Evolutionary conservation across 345 rosid species (phyloP), one percentile per base, ranked within the genome.

Genomic region (Salix arbutifolia): DNA sequence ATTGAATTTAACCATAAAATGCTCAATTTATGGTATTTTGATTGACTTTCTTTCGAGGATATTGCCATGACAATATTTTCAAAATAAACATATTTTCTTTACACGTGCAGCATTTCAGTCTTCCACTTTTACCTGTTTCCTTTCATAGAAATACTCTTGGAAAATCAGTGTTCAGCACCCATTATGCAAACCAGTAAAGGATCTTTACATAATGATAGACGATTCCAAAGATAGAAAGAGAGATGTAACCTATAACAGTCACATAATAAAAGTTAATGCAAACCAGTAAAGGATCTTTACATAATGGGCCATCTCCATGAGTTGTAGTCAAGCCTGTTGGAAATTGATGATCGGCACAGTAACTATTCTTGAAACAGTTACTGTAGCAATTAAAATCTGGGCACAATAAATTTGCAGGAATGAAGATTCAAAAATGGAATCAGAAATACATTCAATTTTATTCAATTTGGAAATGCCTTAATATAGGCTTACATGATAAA

Each of bases 101-200:
- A 62, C 87, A 79, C 31, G 31, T 30, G 4, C 87, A 72, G 42
- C 48, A 74, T 83, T 81, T 83, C 79, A 84, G 84, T 79, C 81
- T 77, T 84, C 71, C 8, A 44, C 76, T 83, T 83, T 80, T 73
- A 61, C 72, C 79, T 28, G 52, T 35, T 77, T 71, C 28, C 33
- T 56, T 30, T 65, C 68, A 68, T 40, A 52, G 21, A 23, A 30
- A 62, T 37, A 5, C 60, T 46, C 77, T 38, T 68, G 69, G 42
- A 64, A 76, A 74, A 52, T 31, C 33, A 48, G 18, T 67, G 61
- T 42, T 73, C 67, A 74, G 73, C 35, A 38, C 6, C 40, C 16
- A 35, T 65, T 73, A 42, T 66, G 11, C 11, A 38, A 28, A 53
- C 33, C 3, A 31, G n/a, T n/a, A n/a, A n/a, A n/a, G n/a, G n/a